These are phyloP conservation scores for Cucurbita argyrosperma DNA, from an alignment of 306 rosid genomes.

Conservation along the genomic window DNA sequence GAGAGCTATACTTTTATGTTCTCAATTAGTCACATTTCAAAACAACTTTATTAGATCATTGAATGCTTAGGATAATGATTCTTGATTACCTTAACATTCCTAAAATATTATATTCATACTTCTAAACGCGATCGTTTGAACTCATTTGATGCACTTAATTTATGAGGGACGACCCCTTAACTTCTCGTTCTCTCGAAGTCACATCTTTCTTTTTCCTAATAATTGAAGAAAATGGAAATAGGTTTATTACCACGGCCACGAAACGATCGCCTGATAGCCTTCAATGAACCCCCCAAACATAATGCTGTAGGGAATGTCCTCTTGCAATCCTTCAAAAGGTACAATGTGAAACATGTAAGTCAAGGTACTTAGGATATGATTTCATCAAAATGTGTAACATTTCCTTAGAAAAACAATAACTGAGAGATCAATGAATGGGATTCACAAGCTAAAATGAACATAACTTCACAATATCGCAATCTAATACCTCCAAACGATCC, in stretches of 20 bases:
- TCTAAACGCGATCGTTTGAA: neutral
- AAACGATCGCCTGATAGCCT: conserved; percentile 44
- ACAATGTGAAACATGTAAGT: neutral
- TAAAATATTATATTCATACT: no score
- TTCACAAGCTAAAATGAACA: neutral
- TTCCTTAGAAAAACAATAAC: neutral
- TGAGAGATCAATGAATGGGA: neutral
- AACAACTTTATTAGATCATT: no score
- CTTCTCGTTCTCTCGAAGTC: neutral
- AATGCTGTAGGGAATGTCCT: conserved; percentile 74
- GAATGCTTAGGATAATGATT: no score
- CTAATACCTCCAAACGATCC: conserved; percentile 68
- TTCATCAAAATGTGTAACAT: neutral
- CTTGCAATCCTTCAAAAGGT: conserved; percentile 52
- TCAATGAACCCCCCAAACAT: conserved; percentile 76
- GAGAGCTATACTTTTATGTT: no score
- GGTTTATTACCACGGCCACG: conserved; percentile 34
- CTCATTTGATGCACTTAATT: neutral
- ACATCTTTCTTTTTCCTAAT: neutral
- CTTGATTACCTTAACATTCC: no score
- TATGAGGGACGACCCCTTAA: neutral
- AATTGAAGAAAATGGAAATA: neutral
- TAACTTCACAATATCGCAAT: neutral
- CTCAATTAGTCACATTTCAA: no score
- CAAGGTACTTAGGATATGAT: neutral